phyloP scores from a whole-genome alignment of 2,329 filamentous ascomycete species.

The Knoxdaviesia proteae region DNA sequence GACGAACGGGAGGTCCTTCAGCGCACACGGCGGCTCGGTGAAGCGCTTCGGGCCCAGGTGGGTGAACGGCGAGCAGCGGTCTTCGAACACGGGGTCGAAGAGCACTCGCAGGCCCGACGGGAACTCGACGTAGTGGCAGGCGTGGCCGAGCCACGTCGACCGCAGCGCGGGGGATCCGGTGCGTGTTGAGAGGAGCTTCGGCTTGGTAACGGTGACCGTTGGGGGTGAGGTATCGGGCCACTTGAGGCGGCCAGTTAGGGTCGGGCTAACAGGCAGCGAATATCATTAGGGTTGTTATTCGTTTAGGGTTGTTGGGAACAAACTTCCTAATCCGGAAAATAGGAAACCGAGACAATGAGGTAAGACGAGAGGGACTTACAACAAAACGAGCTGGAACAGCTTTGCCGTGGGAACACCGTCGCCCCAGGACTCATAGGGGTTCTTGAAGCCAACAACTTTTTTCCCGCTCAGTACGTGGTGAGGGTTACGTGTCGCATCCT shows the following conservation, averaged over 20 bases:
- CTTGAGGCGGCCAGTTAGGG: constrained; percentile 18
- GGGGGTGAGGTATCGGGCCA: constrained; percentile 41
- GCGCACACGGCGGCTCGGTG: constrained; percentile 54
- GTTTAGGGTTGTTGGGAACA: not conserved
- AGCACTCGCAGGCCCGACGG: constrained; percentile 69
- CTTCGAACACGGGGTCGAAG: constrained; percentile 85
- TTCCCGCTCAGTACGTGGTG: constrained; percentile 20
- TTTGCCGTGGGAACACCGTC: constrained; percentile 3
- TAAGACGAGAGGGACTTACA: not conserved
- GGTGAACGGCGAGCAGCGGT: constrained; percentile 59
- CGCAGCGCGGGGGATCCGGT: constrained; percentile 35
- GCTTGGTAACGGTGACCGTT: constrained; percentile 44
- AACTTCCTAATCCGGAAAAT: not conserved
- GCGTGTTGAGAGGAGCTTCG: constrained; percentile 43
- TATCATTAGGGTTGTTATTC: not conserved
- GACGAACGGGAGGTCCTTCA: constrained; percentile 56
- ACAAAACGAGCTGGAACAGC: constrained; percentile 2
- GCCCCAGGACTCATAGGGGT: constrained; percentile 26
- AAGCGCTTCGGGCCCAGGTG: constrained; percentile 56
- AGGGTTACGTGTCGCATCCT: constrained; percentile 14
- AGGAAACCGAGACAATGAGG: too few relatives aligned
- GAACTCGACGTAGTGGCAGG: constrained; percentile 84
- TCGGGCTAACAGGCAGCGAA: constrained; percentile 10
- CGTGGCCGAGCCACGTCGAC: constrained; percentile 88
- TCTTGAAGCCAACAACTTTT: constrained; percentile 21